Conservation (phyloP, 176 grass and related monocot genomes). For the Bromus sterilis region DNA sequence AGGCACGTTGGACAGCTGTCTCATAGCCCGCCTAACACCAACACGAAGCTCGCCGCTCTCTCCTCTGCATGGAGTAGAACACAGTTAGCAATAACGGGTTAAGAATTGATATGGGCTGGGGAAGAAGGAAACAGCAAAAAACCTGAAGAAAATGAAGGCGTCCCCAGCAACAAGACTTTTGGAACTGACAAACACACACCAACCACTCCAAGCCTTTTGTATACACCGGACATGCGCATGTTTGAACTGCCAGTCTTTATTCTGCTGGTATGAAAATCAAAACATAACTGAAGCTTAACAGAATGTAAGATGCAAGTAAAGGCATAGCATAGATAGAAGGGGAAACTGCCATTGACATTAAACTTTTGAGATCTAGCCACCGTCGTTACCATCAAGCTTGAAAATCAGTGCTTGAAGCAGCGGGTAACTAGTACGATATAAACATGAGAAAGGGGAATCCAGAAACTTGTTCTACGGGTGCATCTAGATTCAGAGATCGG, state of each 20-base stretch:
- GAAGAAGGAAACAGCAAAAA: conserved; percentile 17
- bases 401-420: not conserved
- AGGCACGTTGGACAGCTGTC: conserved; percentile 71
- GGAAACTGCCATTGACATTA: too few species aligned
- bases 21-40: conserved; percentile 83
- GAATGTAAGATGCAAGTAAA: too few species aligned
- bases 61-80: conserved; percentile 47
- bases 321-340: too few species aligned
- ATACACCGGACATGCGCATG: too few species aligned
- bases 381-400: not conserved
- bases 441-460: not conserved
- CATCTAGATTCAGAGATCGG: conserved; percentile 8
- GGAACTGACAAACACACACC: conserved; percentile 95
- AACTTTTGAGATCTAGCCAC: not conserved
- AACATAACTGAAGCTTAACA: not conserved
- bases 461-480: not conserved
- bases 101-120: not conserved
- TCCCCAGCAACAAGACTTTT: conserved; percentile 91
- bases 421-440: not conserved
- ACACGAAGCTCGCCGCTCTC: conserved; percentile 79
- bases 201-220: too few species aligned
- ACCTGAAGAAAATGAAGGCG: conserved; percentile 95
- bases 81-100: conserved; percentile 12
- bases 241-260: too few species aligned
- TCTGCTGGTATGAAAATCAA: not conserved